Conservation (phyloP, 2,329 filamentous ascomycete genomes). For the Arthrobotrys megalospora region DNA sequence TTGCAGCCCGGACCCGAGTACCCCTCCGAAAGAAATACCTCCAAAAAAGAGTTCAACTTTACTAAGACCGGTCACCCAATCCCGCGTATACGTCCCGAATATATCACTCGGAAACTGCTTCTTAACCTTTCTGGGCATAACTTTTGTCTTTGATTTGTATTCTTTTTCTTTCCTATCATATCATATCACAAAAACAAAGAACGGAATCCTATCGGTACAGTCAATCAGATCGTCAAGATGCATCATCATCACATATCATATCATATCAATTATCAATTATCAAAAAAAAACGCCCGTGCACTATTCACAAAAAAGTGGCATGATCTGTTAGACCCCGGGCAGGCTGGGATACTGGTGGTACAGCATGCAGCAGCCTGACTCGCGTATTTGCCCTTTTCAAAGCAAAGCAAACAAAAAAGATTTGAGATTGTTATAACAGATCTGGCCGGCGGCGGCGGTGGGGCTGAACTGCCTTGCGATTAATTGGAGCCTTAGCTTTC, state of each 20-base stretch:
- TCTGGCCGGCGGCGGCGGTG: background rate
- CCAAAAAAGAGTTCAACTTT: background rate
- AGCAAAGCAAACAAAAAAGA: background rate
- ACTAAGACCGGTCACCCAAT: background rate
- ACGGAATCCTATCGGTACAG: too few relatives aligned
- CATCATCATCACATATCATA: background rate
- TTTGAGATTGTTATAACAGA: slow-evolving; percentile 1
- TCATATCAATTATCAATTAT: background rate
- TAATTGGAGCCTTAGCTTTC: too few relatives aligned
- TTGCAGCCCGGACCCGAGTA: background rate
- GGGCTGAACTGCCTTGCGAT: background rate
- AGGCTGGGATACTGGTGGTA: too few relatives aligned
- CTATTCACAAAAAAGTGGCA: slow-evolving; percentile 27
- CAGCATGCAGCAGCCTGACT: slow-evolving; percentile 33
- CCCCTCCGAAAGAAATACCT: background rate
- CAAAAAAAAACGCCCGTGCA: slow-evolving; percentile 1
- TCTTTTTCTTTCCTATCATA: too few relatives aligned
- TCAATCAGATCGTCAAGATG: too few relatives aligned
- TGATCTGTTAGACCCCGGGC: slow-evolving; percentile 17
- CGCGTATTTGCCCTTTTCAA: slow-evolving; percentile 12
- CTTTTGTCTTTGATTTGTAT: too few relatives aligned
- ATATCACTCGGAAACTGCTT: too few relatives aligned
- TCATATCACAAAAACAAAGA: background rate
- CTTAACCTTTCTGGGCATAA: too few relatives aligned
- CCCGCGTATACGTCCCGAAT: too few relatives aligned